phyloP scores from a whole-genome alignment of 371 early-diverging fungal genomes.

The Batrachochytrium dendrobatidis region DNA sequence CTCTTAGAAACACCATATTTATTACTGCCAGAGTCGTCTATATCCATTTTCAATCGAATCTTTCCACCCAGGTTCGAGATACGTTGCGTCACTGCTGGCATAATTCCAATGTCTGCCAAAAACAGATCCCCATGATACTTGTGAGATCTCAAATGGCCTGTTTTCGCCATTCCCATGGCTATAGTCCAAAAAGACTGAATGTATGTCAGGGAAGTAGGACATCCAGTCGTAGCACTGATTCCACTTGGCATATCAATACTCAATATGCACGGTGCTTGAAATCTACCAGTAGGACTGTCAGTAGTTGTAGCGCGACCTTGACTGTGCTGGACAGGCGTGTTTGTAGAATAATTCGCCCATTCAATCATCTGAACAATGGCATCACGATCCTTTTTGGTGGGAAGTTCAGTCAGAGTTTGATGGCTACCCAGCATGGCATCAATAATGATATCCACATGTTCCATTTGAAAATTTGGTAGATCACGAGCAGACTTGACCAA shows the following conservation, averaged over 20 bases:
- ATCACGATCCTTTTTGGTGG: conserved; percentile 43
- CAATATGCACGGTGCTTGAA: conserved; percentile 57
- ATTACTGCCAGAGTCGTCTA: too few species aligned
- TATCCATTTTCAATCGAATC: too few species aligned
- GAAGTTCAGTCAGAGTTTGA: conserved; percentile 49
- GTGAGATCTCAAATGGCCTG: conserved; percentile 38
- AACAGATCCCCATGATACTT: conserved; percentile 62
- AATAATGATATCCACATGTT: conserved; percentile 70
- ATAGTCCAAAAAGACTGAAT: conserved; percentile 58
- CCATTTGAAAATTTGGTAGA: conserved; percentile 36
- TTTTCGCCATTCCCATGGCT: conserved; percentile 66
- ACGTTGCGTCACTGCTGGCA: conserved; percentile 52
- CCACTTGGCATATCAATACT: conserved; percentile 72
- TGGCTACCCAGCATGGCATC: conserved; percentile 66
- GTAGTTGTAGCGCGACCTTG: too few species aligned
- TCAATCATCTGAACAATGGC: conserved; percentile 52
- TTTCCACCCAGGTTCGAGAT: background rate
- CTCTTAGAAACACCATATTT: too few species aligned
- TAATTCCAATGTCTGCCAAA: conserved; percentile 73
- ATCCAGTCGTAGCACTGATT: conserved; percentile 27
- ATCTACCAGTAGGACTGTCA: too few species aligned
- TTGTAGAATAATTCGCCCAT: conserved; percentile 69
- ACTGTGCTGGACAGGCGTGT: too few species aligned
- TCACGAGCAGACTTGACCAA: conserved; percentile 19
- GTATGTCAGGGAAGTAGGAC: conserved; percentile 22